phyloP scores from a whole-genome alignment of 148 eudicot species.

The Dysphania ambrosioides region DNA sequence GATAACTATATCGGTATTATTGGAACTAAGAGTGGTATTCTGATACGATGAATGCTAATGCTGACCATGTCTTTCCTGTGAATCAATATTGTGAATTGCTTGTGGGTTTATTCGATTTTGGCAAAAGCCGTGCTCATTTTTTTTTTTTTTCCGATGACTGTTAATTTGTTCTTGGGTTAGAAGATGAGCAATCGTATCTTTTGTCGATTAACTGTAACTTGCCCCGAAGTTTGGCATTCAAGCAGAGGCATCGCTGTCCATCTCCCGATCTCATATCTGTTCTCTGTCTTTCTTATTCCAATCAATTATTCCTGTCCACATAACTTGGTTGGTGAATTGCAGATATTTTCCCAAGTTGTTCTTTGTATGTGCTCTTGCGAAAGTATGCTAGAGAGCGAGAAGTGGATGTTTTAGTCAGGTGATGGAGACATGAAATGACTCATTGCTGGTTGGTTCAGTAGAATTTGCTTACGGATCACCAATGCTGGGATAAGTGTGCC shows the following conservation, averaged over 20 bases:
- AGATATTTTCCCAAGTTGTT: slow-evolving; percentile 2
- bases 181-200: slow-evolving; percentile 7
- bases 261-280: not conserved
- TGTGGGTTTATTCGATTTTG: not conserved
- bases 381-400: not conserved
- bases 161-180: slow-evolving; percentile 8
- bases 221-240: slow-evolving; percentile 18
- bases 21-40: not conserved
- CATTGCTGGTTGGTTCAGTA: not conserved
- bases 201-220: slow-evolving; percentile 6
- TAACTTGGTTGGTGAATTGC: not conserved
- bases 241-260: slow-evolving; percentile 9
- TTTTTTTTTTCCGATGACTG: not conserved
- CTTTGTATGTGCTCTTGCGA: not conserved
- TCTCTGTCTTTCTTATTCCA: not conserved
- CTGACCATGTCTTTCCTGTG: not conserved
- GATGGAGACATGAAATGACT: not conserved
- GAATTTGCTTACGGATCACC: not conserved
- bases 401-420: not conserved
- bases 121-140: not conserved
- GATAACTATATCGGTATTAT: too few relatives aligned
- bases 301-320: slow-evolving; percentile 13
- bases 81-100: not conserved
- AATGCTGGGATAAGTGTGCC: not conserved
- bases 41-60: not conserved